A percentile compares a stretch with the other conserved stretches of the same genome.
Conservation (phyloP, 495 filamentous ascomycete species). For the Xylaria cubensis region DNA sequence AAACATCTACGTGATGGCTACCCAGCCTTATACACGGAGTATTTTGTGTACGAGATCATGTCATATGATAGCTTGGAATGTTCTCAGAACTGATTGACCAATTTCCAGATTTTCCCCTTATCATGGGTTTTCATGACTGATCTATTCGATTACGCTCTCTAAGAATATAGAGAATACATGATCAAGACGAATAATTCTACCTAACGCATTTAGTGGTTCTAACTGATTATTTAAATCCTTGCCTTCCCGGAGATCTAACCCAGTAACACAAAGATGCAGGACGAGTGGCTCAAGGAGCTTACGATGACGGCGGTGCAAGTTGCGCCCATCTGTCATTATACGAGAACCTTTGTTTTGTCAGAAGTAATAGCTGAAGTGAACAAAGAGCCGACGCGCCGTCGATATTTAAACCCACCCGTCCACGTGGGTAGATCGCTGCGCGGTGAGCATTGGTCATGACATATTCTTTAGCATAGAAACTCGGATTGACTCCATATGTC, state of each 20-base stretch:
- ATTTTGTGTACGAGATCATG: too few relatives aligned
- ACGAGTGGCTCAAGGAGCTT: constrained; percentile 31
- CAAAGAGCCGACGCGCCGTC: background rate
- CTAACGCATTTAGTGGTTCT: constrained; percentile 13
- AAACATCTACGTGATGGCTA: too few relatives aligned
- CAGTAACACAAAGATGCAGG: constrained; percentile 22
- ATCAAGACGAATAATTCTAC: constrained; percentile 33
- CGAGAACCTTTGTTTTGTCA: background rate
- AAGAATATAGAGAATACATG: constrained; percentile 34
- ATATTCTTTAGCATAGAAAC: background rate
- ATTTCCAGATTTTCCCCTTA: background rate
- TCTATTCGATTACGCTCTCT: constrained; percentile 29
- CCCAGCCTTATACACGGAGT: too few relatives aligned
- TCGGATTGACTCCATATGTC: background rate
- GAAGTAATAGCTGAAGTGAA: background rate
- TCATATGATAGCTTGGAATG: background rate
- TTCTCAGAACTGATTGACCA: background rate
- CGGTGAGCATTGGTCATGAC: constrained; percentile 1
- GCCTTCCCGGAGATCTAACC: constrained; percentile 12
- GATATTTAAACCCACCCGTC: background rate
- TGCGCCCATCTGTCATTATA: constrained; percentile 17
- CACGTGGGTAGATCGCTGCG: background rate
- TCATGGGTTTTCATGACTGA: constrained; percentile 30
- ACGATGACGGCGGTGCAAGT: constrained; percentile 29
- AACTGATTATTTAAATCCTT: background rate